These are phyloP conservation scores for Stropharia rugosoannulata DNA, from an alignment of 768 basidiomycete genomes.

Conservation along the genomic window DNA sequence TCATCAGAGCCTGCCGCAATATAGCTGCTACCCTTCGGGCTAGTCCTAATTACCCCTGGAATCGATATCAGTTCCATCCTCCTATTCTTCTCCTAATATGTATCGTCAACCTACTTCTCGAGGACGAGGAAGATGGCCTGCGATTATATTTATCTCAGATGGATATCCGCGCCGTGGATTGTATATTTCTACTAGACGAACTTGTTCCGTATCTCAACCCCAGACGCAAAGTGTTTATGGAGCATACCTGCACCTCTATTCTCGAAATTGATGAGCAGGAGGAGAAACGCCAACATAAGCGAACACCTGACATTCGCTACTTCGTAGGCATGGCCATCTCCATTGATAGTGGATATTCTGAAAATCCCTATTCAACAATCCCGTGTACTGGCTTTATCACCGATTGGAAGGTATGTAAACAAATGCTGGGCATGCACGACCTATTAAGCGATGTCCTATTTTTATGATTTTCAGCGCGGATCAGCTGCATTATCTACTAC, in stretches of 20 bases:
- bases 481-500: too few species aligned
- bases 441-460: too few species aligned
- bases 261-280: constrained; percentile 21
- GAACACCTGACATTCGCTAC: constrained; percentile 22
- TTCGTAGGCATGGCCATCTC: constrained; percentile 51
- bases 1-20: constrained; percentile 16
- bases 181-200: constrained; percentile 37
- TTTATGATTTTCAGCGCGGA: too few species aligned
- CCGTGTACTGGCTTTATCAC: constrained; percentile 42
- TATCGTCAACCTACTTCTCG: constrained; percentile 31
- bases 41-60: neutral
- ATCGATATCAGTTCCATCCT: neutral
- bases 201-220: constrained; percentile 32
- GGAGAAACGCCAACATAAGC: neutral
- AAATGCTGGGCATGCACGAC: too few species aligned
- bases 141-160: constrained; percentile 30
- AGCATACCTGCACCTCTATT: constrained; percentile 30
- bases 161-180: constrained; percentile 39
- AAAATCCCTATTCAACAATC: constrained; percentile 30
- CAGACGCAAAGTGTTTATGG: constrained; percentile 23
- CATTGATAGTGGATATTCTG: neutral
- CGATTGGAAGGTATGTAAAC: constrained; percentile 47
- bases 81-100: constrained; percentile 9
- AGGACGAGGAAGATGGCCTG: constrained; percentile 17
- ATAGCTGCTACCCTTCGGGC: constrained; percentile 6